A percentile compares a stretch with the other conserved stretches of the same genome.
Conservation (phyloP, 495 filamentous ascomycete genomes). For the Penicillium ucsense region DNA sequence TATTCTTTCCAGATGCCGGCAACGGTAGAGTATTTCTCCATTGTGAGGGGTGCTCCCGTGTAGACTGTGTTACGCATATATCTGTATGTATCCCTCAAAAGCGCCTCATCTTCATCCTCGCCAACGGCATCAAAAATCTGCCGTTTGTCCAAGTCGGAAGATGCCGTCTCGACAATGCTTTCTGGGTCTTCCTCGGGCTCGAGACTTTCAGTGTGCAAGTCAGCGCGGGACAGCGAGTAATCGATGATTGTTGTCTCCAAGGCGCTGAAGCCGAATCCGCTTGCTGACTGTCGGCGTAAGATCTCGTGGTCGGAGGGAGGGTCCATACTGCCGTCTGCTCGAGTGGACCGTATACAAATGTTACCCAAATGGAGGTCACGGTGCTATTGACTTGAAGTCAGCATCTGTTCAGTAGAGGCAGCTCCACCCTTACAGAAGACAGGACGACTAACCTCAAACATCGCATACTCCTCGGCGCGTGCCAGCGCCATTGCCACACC, state of each 20-base stretch:
- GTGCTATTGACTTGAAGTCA: conserved; percentile 36
- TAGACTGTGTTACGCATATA: conserved; percentile 35
- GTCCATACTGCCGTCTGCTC: conserved; percentile 24
- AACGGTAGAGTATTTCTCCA: conserved; percentile 20
- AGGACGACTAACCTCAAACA: conserved; percentile 55
- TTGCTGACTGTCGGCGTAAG: conserved; percentile 17
- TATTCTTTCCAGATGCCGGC: conserved; percentile 38
- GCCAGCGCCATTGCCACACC: conserved; percentile 67
- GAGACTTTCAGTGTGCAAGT: conserved; percentile 10
- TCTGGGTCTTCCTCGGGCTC: conserved; percentile 18
- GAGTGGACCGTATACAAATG: conserved; percentile 56
- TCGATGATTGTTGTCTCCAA: conserved; percentile 80
- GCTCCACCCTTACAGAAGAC: neutral
- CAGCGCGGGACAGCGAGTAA: conserved; percentile 73
- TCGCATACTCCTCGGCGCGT: conserved; percentile 58
- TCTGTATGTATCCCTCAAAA: conserved; percentile 34
- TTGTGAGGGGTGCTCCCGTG: conserved; percentile 22
- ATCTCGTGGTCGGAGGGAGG: conserved; percentile 25
- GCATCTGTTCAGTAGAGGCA: neutral
- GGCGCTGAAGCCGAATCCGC: conserved; percentile 55
- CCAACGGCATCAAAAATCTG: conserved; percentile 38
- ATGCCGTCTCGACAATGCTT: conserved; percentile 27
- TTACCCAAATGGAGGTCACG: conserved; percentile 85
- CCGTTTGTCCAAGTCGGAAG: conserved; percentile 37
- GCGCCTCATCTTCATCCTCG: conserved; percentile 32